phyloP scores from a whole-genome alignment of 768 basidiomycete genomes.

The Mycena galericulata region DNA sequence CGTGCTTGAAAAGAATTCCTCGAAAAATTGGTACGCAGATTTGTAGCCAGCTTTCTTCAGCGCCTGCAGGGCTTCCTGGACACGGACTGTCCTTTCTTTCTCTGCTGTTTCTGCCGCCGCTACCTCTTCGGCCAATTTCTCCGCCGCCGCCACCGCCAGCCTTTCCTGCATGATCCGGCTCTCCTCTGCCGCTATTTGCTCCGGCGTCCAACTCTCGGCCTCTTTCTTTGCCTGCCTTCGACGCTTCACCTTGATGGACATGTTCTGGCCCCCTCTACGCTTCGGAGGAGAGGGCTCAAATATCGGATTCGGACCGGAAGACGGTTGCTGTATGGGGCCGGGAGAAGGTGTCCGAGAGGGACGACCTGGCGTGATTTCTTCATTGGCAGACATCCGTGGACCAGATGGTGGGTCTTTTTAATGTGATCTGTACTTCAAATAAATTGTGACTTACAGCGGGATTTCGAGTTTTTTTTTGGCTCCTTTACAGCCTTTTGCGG shows the following conservation, averaged over 20 bases:
- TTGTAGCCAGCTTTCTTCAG: slow-evolving; percentile 6
- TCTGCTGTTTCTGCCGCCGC: not conserved
- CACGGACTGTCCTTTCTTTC: not conserved
- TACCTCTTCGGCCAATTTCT: not conserved
- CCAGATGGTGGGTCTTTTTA: too few relatives aligned
- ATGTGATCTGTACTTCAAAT: too few relatives aligned
- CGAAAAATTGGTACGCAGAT: slow-evolving; percentile 15
- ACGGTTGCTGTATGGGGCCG: not conserved
- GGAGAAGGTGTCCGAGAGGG: not conserved
- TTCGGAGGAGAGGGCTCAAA: not conserved
- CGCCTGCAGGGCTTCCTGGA: not conserved
- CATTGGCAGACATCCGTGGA: not conserved
- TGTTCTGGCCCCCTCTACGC: not conserved
- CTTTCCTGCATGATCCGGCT: slow-evolving; percentile 7
- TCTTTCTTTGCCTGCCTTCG: not conserved
- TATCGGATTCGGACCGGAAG: not conserved
- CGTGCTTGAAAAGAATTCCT: slow-evolving; percentile 9
- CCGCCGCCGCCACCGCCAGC: not conserved
- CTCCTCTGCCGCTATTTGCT: slow-evolving; percentile 2
- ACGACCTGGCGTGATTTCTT: not conserved
- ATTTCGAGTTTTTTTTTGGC: too few relatives aligned
- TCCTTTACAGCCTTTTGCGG: too few relatives aligned
- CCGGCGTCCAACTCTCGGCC: not conserved
- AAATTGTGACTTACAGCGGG: too few relatives aligned
- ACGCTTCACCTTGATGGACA: not conserved